phyloP scores from a whole-genome alignment of 352 stramenopile species.

The Globisporangium barbulae region DNA sequence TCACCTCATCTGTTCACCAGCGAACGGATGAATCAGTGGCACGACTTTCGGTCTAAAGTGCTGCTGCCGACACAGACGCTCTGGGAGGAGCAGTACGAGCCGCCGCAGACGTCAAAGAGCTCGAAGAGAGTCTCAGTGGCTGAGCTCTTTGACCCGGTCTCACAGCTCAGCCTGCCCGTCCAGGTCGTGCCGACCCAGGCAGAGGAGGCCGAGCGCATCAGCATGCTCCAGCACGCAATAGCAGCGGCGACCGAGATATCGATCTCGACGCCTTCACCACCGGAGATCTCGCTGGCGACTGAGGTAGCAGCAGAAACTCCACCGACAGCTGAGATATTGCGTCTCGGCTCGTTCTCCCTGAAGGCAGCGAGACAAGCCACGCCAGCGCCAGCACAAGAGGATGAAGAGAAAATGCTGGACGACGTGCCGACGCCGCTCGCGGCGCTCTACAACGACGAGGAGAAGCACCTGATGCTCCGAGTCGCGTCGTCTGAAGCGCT shows the following conservation, averaged over 20 bases:
- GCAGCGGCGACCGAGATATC: constrained; percentile 9
- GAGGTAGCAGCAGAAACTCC: neutral
- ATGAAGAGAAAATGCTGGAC: constrained; percentile 5
- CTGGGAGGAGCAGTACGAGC: constrained; percentile 62
- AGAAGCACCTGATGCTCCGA: constrained; percentile 59
- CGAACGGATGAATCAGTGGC: constrained; percentile 38
- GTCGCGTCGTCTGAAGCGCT: constrained; percentile 18
- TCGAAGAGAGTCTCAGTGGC: constrained; percentile 1
- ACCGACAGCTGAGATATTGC: neutral
- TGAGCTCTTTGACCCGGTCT: constrained; percentile 12
- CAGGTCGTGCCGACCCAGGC: neutral
- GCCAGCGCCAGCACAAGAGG: neutral
- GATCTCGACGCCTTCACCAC: neutral
- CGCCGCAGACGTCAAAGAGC: constrained; percentile 3
- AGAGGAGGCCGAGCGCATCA: constrained; percentile 13
- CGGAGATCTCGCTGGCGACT: neutral
- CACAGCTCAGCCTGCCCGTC: neutral
- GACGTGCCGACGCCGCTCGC: constrained; percentile 57
- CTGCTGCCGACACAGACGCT: constrained; percentile 58
- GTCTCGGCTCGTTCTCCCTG: neutral
- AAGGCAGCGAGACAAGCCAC: neutral
- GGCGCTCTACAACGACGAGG: constrained; percentile 73
- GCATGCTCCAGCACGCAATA: constrained; percentile 16
- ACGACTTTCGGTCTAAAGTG: constrained; percentile 43
- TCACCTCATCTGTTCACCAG: constrained; percentile 40